These are phyloP conservation scores for Dactylellina sp. DNA, from an alignment of 2,329 filamentous ascomycete species.

Conservation along the genomic window DNA sequence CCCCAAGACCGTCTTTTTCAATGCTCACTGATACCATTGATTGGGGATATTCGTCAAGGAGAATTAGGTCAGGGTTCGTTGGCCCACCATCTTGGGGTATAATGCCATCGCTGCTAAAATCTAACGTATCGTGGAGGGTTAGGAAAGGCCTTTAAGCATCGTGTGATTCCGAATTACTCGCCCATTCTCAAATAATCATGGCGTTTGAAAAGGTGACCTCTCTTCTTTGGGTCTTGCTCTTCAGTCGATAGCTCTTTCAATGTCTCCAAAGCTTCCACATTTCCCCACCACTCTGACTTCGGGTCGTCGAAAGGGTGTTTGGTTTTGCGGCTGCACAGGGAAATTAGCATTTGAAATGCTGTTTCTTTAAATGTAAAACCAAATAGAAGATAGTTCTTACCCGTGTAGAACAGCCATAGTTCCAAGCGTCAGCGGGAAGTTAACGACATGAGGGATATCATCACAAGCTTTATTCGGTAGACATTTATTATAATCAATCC, in stretches of 20 bases:
- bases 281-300: slow-evolving; percentile 28
- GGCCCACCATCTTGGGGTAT: slow-evolving; percentile 25
- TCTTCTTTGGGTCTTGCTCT: slow-evolving; percentile 13
- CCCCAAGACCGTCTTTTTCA: slow-evolving; percentile 11
- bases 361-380: too few species aligned
- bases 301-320: slow-evolving; percentile 36
- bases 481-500: slow-evolving; percentile 14
- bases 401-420: slow-evolving; percentile 35
- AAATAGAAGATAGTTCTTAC: slow-evolving; percentile 8
- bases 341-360: slow-evolving; percentile 9
- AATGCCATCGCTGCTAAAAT: neutral
- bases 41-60: slow-evolving; percentile 36
- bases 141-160: neutral
- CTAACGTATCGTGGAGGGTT: neutral
- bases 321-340: slow-evolving; percentile 10
- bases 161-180: neutral
- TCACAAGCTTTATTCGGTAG: neutral
- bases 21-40: slow-evolving; percentile 41
- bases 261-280: neutral
- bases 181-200: slow-evolving; percentile 16
- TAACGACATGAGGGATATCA: neutral
- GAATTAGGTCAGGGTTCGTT: neutral
- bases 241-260: neutral
- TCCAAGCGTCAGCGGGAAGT: neutral
- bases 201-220: slow-evolving; percentile 16